Conservation (phyloP, 345 rosid genomes). For the Acer saccharum region DNA sequence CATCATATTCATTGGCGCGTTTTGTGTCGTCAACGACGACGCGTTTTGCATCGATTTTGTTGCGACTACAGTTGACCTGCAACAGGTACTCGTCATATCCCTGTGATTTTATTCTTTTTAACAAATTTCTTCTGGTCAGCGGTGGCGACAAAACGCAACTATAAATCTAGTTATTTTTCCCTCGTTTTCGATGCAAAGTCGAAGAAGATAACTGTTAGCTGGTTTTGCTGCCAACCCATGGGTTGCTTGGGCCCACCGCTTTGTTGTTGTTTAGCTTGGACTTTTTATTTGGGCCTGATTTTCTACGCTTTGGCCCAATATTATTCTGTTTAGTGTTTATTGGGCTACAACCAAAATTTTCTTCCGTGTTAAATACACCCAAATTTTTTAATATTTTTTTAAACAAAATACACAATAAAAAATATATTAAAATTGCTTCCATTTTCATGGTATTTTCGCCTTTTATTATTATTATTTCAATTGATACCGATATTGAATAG, state of each 20-base stretch:
- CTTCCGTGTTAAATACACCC: too few relatives aligned
- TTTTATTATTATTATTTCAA: too few relatives aligned
- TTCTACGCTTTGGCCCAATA: too few relatives aligned
- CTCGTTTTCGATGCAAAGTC: background rate
- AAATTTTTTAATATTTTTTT: too few relatives aligned
- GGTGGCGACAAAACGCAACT: background rate
- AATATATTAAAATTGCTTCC: too few relatives aligned
- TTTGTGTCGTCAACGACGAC: conserved; percentile 5
- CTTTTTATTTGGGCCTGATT: background rate
- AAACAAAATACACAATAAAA: too few relatives aligned
- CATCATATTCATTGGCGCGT: background rate
- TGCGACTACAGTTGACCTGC: conserved; percentile 29
- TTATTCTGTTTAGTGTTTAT: too few relatives aligned
- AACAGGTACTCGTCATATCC: conserved; percentile 35
- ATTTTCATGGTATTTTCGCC: too few relatives aligned
- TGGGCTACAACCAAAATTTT: too few relatives aligned
- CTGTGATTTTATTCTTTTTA: background rate
- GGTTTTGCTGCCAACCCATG: background rate
- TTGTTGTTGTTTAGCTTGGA: background rate
- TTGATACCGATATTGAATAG: too few relatives aligned
- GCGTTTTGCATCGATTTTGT: conserved; percentile 23
- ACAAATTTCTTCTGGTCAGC: background rate
- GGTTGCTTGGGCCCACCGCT: background rate
- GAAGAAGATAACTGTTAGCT: conserved; percentile 3
- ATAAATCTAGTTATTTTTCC: background rate